Base-by-base conservation (phyloP, 2,329 filamentous ascomycete genomes). In the Nemania abortiva region DNA sequence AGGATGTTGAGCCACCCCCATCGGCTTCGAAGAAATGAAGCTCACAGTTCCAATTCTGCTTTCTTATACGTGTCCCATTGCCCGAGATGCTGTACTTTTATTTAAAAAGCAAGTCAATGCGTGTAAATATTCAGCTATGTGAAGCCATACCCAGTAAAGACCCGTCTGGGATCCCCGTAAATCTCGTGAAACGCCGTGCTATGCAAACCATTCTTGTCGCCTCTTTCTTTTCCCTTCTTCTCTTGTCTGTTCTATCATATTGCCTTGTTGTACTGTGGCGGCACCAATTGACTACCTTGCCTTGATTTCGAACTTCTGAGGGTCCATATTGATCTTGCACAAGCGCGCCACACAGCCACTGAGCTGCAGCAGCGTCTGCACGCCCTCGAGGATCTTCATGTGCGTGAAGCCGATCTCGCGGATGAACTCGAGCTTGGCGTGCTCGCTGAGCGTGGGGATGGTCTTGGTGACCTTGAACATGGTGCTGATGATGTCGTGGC, bases 391-490 rank as follows among this genome's bases (percentile, higher is more conserved):
- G 65, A 99, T 95, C 80, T 97, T 95, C 96, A 99, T 99, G 79
- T 99, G 96, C 2, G 96, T 97, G 81, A 98, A 98, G 62, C 96
- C 96, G 81, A 99, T 99, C 83, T 98, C 96, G 83, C 94, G 95
- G 83, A 98, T 97, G 76, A 98, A 99, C 79, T 98, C 95, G 70
- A 99, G 85, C 84, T 98, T 98, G 18, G 94, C 90, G 81, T 98
- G 94, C 82, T 99, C 96, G 74, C 94, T 96, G 65, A 99, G 84
- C 1, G 92, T 94, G 1, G 93, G 92, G 68, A 98, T 94, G 1
- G 94, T 97, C 85, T 98, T 99, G 54, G 96, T 98, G 69, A 99
- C 96, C 77, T 92, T 91, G 86, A 99, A 98, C 96, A 99, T 99
- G 70, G 95, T 99, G 82, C 92, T 97, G 81, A 99, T 97, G 75